Evolutionary conservation across 1,284 basidiomycete species (phyloP).

Genomic region (Apiotrichum gracile): DNA sequence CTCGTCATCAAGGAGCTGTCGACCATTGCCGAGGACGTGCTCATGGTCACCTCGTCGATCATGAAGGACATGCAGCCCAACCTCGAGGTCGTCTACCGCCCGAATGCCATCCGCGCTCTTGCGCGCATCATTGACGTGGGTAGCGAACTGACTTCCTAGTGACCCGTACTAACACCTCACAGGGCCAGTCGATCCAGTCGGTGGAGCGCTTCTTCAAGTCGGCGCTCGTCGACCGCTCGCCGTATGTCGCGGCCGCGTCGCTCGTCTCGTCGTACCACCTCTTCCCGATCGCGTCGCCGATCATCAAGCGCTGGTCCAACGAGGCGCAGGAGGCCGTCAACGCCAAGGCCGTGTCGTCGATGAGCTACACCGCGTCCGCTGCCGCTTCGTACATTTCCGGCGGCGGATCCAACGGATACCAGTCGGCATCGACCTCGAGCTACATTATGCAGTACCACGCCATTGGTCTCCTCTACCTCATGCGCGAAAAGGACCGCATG

Average conservation of each 20-base stretch:
- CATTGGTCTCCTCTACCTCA: conserved; percentile 86
- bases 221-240: conserved; percentile 94
- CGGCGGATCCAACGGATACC: conserved; percentile 52
- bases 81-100: conserved; percentile 95
- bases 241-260: conserved; percentile 91
- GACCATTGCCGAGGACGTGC: conserved; percentile 93
- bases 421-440: conserved; percentile 76
- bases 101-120: conserved; percentile 93
- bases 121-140: conserved; percentile 91
- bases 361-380: conserved; percentile 44
- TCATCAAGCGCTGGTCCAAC: conserved; percentile 97
- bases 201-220: conserved; percentile 99
- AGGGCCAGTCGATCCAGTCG: conserved; percentile 67
- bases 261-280: conserved; percentile 97
- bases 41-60: conserved; percentile 99
- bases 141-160: not conserved
- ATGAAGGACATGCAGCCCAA: conserved; percentile 99
- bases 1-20: conserved; percentile 97
- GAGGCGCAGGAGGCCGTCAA: conserved; percentile 96
- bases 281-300: conserved; percentile 85
- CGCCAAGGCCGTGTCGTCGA: conserved; percentile 67
- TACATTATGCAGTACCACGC: conserved; percentile 98
- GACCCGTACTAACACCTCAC: not conserved
- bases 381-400: conserved; percentile 56
- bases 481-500: conserved; percentile 97